Evolutionary conservation across 169 alveolate genomes (phyloP).

Genomic region (Plasmodium inui): DNA sequence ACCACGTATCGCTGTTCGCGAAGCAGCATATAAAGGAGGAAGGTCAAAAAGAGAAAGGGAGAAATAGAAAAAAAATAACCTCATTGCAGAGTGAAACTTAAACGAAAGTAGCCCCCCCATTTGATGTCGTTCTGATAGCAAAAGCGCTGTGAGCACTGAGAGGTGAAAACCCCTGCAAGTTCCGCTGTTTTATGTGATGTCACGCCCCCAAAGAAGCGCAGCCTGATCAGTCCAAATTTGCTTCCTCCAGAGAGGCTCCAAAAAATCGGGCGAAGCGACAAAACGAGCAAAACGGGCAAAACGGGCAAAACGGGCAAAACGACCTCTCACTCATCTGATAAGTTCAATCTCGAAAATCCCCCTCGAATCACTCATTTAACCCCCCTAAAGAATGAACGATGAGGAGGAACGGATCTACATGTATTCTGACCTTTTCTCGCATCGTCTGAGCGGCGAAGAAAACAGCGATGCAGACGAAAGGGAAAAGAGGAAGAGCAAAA

Average conservation of each 20-base stretch:
- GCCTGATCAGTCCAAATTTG: too few relatives aligned
- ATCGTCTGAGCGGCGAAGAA: constrained; percentile 34
- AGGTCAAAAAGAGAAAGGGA: neutral
- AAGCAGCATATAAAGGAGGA: neutral
- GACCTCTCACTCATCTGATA: neutral
- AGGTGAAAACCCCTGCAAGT: neutral
- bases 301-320: neutral
- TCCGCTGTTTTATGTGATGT: too few relatives aligned
- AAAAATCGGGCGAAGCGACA: neutral
- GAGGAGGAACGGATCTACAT: constrained; percentile 48
- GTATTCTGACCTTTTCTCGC: constrained; percentile 26
- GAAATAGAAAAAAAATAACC: neutral
- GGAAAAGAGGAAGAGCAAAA: neutral
- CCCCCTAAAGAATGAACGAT: constrained; percentile 20
- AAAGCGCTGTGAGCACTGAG: neutral
- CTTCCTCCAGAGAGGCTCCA: neutral
- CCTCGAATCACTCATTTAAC: neutral
- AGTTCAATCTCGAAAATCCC: neutral
- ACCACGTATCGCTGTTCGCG: neutral
- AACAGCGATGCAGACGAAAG: constrained; percentile 3
- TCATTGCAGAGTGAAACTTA: neutral
- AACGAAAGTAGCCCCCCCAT: neutral
- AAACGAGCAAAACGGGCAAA: neutral
- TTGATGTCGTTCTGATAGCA: neutral
- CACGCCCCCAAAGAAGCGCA: too few relatives aligned